A percentile compares a stretch with the other conserved stretches of the same genome.
phyloP scores from a whole-genome alignment of 805 yeast species.

The Candida verbasci region DNA sequence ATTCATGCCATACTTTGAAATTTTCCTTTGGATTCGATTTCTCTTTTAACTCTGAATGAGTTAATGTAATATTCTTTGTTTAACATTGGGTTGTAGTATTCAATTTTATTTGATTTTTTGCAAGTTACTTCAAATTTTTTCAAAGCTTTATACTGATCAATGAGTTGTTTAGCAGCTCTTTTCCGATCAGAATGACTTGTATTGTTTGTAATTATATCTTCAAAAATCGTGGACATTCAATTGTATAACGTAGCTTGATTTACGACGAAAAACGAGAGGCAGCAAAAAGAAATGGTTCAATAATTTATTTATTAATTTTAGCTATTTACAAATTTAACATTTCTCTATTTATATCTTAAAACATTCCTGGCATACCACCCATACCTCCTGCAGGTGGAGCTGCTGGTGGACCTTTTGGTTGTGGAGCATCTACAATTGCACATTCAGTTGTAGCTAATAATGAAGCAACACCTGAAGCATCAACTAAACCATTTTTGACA shows the following conservation, averaged over 20 bases:
- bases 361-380: slow-evolving; percentile 37
- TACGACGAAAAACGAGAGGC: no score
- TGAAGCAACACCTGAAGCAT: slow-evolving; percentile 97
- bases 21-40: slow-evolving; percentile 28
- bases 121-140: slow-evolving; percentile 12
- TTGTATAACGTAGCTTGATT: slow-evolving; percentile 5
- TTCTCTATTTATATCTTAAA: slow-evolving; percentile 6
- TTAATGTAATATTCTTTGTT: slow-evolving; percentile 15
- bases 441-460: slow-evolving; percentile 97
- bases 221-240: slow-evolving; percentile 3
- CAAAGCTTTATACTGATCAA: slow-evolving; percentile 17
- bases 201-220: slow-evolving; percentile 8
- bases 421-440: slow-evolving; percentile 94
- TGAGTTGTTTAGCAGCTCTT: slow-evolving; percentile 4
- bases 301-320: background rate
- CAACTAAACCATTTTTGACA: slow-evolving; percentile 91
- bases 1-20: slow-evolving; percentile 30
- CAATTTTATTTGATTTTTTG: slow-evolving; percentile 6
- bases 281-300: no score
- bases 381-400: slow-evolving; percentile 48
- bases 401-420: slow-evolving; percentile 53
- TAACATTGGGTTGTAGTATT: slow-evolving; percentile 9
- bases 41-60: slow-evolving; percentile 22
- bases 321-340: slow-evolving; percentile 7
- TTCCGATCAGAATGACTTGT: slow-evolving; percentile 5